Base-by-base conservation (phyloP, 345 rosid species). In the Eucalyptus sideroxylon region DNA sequence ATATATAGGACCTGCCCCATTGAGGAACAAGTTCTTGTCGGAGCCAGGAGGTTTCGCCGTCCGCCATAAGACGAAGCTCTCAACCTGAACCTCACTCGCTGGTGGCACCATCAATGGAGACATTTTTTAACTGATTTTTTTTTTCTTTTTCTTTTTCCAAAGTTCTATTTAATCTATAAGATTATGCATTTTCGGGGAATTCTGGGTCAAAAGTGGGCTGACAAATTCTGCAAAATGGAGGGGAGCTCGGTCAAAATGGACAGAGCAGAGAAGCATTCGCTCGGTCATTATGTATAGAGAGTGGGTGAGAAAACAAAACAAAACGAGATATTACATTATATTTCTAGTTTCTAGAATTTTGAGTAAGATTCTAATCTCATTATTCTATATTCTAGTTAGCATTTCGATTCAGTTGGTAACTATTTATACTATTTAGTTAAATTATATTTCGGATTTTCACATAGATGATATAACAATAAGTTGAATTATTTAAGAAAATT, bases 41-140 rank as follows among this genome's bases (percentile, higher is more conserved):
- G 98, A 93, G 60, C 94, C 96, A 4, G 95, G 97, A 59, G 99
- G 97, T 82, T 92, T 93, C 8, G 90, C 93, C 45, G 93, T 45
- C 23, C 95, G 93, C 56, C 93, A 90, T 90, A 97, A 96, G 2
- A 92, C 86, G 50, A 94, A 89, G 89, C 42, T 83, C 69, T 97
- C 96, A 85, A 95, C 91, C 53, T 91, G 89, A n/a, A 96, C 87
- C 40, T 89, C 94, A 24, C 95, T 40, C 59, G 90, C 90, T 87
- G 90, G 45, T 8, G 92, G 93, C 45, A 87, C 65, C 27, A 93
- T 7, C 21, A 49, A 88, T 23, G 88, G 44, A 37, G 11, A 44
- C 40, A 69, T 17, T 34, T 34, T 19, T 2, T 7, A 17, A 34
- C 44, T 17, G 24, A 69, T 34, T 56, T 16, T 69, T 69, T 69